A percentile compares a stretch with the other conserved stretches of the same genome.
Conservation (phyloP, 1,284 basidiomycete genomes). For the Leccinum insigne region DNA sequence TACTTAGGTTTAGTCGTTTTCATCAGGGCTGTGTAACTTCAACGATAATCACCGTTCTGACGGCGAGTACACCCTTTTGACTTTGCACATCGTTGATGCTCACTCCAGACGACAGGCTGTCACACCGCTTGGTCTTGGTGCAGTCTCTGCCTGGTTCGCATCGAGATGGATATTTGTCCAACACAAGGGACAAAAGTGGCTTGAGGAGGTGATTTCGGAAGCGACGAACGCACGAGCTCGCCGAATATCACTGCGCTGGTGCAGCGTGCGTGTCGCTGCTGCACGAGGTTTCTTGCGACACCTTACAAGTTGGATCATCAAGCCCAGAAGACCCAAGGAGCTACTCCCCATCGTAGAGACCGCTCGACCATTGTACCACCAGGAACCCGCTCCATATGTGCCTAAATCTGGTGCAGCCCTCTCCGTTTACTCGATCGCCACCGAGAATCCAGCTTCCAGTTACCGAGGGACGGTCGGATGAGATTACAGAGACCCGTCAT, state of each 20-base stretch:
- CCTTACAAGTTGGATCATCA: constrained; percentile 30
- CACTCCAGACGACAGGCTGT: constrained; percentile 33
- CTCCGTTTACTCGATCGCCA: constrained; percentile 24
- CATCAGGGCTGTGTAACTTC: constrained; percentile 57
- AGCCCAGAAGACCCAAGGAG: constrained; percentile 25
- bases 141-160: constrained; percentile 77
- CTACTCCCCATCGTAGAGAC: constrained; percentile 29
- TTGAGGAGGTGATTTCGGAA: constrained; percentile 65
- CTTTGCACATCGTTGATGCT: constrained; percentile 6
- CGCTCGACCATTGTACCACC: constrained; percentile 19
- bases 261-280: constrained; percentile 25
- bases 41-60: constrained; percentile 73
- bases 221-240: constrained; percentile 37
- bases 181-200: constrained; percentile 74
- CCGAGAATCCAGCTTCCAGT: constrained; percentile 31
- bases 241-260: constrained; percentile 27
- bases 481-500: constrained; percentile 23
- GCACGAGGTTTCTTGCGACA: constrained; percentile 25
- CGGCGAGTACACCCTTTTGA: constrained; percentile 38
- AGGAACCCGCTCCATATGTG: constrained; percentile 21
- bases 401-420: constrained; percentile 20
- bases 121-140: constrained; percentile 72
- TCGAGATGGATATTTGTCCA: constrained; percentile 68
- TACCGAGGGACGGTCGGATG: constrained; percentile 32
- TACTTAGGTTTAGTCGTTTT: constrained; percentile 15